Percentiles rank a stretch among this genome's conserved stretches.
phyloP scores from a whole-genome alignment of 352 stramenopile species.

The Phytopythium chamaehyphon region DNA sequence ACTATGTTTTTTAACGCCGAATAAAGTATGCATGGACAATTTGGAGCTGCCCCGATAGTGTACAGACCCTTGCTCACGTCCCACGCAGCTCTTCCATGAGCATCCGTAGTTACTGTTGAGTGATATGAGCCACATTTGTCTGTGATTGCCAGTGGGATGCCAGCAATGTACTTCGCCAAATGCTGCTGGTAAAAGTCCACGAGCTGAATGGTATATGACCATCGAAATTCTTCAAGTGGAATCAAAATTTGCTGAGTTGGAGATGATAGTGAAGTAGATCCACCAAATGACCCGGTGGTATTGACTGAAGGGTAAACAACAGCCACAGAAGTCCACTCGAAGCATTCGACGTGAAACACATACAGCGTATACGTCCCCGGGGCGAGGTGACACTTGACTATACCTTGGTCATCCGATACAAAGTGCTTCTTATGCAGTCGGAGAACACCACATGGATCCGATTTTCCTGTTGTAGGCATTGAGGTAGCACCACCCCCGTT shows the following conservation, averaged over 20 bases:
- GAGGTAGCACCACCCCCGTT: no score
- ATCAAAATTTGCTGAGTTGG: conserved; percentile 49
- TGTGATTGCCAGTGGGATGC: conserved; percentile 47
- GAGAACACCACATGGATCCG: not conserved
- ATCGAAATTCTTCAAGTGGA: conserved; percentile 53
- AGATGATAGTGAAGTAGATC: conserved; percentile 15
- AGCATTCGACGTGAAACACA: conserved; percentile 66
- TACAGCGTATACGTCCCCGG: conserved; percentile 68
- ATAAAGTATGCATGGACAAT: conserved; percentile 62
- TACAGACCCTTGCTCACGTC: conserved; percentile 61
- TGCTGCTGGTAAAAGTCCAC: conserved; percentile 69
- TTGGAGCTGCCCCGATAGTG: conserved; percentile 38
- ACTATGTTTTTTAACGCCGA: conserved; percentile 65
- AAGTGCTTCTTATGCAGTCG: conserved; percentile 17
- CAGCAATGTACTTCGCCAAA: conserved; percentile 24
- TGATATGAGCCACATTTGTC: conserved; percentile 53
- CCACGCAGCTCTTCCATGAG: conserved; percentile 39
- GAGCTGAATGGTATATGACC: conserved; percentile 56
- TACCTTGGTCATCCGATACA: conserved; percentile 34
- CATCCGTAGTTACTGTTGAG: conserved; percentile 36
- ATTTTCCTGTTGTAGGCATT: not conserved
- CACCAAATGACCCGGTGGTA: conserved; percentile 31
- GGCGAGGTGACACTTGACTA: conserved; percentile 30
- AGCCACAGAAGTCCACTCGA: conserved; percentile 63
- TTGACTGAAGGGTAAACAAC: conserved; percentile 53